Conservation (phyloP, 179 eudicot genomes). For the Dionaea muscipula region DNA sequence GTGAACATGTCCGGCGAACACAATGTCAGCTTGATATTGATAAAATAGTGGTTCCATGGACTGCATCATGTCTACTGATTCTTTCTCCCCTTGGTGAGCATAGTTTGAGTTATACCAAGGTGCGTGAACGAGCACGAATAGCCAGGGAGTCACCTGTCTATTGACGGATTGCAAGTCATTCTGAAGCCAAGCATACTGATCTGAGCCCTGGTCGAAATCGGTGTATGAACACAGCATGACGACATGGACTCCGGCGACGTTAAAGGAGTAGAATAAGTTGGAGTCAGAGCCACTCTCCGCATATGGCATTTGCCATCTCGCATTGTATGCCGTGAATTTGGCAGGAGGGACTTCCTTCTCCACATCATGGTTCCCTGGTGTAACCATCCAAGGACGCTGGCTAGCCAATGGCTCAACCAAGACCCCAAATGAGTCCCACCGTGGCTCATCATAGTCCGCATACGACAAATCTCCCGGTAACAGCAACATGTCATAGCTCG, state of each 20-base stretch:
- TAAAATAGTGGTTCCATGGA: conserved; percentile 9
- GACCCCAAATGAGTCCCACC: conserved; percentile 51
- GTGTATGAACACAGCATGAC: conserved; percentile 7
- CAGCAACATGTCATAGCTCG: conserved; percentile 33
- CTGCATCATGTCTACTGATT: conserved; percentile 5
- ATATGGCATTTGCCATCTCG: conserved; percentile 8
- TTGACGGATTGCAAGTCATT: conserved; percentile 1
- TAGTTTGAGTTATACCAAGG: conserved; percentile 11
- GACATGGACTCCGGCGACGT: conserved; percentile 7
- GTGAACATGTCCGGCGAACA: conserved; percentile 11
- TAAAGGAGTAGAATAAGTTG: conserved; percentile 9
- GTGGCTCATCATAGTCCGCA: conserved; percentile 31
- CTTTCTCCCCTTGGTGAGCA: conserved; percentile 13
- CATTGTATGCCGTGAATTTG: conserved; percentile 23
- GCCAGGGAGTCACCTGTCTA: conserved; percentile 5
- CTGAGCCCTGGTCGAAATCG: conserved; percentile 2
- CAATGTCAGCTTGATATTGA: conserved; percentile 3
- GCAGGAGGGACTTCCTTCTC: conserved; percentile 21
- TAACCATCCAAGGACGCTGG: conserved; percentile 58
- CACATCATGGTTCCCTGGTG: conserved; percentile 50
- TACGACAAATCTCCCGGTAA: conserved; percentile 52
- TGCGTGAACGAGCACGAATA: conserved; percentile 4
- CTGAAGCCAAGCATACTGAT: conserved; percentile 8
- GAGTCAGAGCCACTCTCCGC: conserved; percentile 9
- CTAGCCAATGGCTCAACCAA: conserved; percentile 46